These are phyloP conservation scores for Marsdenia floribunda DNA, from an alignment of 257 asterid genomes.

Conservation along the genomic window DNA sequence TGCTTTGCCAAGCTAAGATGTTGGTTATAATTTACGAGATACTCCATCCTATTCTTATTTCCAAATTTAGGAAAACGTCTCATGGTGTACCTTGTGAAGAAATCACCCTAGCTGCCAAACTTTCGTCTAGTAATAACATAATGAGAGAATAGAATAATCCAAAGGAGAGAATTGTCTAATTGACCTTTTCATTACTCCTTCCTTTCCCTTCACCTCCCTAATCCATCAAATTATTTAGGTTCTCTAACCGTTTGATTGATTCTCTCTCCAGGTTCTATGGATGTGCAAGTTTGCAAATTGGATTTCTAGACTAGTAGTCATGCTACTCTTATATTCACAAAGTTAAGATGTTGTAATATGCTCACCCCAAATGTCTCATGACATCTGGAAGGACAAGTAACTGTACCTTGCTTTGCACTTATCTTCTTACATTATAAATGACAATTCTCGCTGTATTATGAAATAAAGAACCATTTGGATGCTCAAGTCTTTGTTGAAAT, in stretches of 20 bases:
- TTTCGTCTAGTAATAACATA: too few relatives aligned
- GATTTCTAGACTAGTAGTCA: neutral
- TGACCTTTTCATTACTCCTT: neutral
- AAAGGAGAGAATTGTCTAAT: neutral
- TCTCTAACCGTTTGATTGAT: neutral
- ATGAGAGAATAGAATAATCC: too few relatives aligned
- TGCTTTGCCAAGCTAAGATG: neutral
- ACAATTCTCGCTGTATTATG: neutral
- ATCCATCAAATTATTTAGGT: neutral
- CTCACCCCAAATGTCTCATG: neutral
- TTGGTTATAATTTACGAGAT: neutral
- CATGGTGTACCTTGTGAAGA: neutral
- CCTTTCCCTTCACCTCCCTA: neutral
- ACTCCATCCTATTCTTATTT: neutral
- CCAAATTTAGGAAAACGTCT: neutral
- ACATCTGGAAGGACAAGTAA: neutral
- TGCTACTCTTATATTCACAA: neutral
- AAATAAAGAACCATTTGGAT: neutral
- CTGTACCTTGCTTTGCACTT: neutral
- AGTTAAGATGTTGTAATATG: neutral
- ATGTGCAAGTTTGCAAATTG: neutral
- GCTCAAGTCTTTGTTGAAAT: neutral
- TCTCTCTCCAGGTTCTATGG: conserved; percentile 13
- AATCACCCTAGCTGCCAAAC: neutral
- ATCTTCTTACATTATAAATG: neutral